Evolutionary conservation across 208 protist genomes (phyloP).

Genomic region (Trypanosoma brucei): DNA sequence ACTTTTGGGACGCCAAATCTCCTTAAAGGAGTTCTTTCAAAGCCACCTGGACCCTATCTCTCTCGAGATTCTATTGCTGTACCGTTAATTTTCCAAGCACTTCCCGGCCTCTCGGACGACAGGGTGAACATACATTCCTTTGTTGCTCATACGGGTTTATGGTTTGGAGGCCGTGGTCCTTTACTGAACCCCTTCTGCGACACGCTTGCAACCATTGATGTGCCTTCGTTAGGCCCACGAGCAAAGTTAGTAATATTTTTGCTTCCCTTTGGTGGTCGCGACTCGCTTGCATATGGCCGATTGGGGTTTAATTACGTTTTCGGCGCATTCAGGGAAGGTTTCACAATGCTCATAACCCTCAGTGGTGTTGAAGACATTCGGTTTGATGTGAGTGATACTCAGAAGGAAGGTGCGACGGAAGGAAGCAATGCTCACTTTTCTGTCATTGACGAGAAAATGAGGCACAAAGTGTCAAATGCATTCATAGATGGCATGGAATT

Average conservation of each 20-base stretch:
- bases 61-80: conserved; percentile 64
- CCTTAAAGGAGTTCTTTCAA: conserved; percentile 25
- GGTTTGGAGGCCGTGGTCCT: conserved; percentile 41
- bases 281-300: conserved; percentile 34
- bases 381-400: conserved; percentile 3
- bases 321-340: conserved; percentile 47
- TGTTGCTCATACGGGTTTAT: conserved; percentile 30
- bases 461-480: conserved; percentile 26
- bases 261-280: conserved; percentile 63
- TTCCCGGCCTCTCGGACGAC: conserved; percentile 43
- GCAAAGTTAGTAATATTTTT: conserved; percentile 53
- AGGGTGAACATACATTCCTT: conserved; percentile 30
- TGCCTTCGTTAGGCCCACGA: conserved; percentile 30
- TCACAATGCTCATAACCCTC: conserved; percentile 58
- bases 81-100: conserved; percentile 18
- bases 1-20: conserved; percentile 44
- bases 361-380: conserved; percentile 30
- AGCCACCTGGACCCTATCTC: conserved; percentile 5
- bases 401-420: background rate
- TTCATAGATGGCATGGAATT: conserved; percentile 45
- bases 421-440: background rate
- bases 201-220: conserved; percentile 34
- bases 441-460: conserved; percentile 14
- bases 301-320: conserved; percentile 66
- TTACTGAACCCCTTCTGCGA: conserved; percentile 50